These are phyloP conservation scores for Codiaeum variegatum DNA, from an alignment of 441 rosid species.

Conservation along the genomic window DNA sequence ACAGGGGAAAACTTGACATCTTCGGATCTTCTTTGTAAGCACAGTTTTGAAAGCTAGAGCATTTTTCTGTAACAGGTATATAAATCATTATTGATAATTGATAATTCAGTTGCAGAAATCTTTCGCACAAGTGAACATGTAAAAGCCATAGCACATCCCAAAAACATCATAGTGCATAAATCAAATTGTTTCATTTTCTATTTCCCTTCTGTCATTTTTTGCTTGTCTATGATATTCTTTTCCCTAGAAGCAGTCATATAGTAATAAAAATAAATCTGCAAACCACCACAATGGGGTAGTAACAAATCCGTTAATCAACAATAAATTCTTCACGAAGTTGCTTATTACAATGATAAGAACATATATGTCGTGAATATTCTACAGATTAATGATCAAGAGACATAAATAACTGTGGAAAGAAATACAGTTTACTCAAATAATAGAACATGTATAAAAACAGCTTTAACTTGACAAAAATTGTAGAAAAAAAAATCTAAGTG, in stretches of 20 bases:
- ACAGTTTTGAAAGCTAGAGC: conserved; percentile 20
- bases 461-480: background rate
- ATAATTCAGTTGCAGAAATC: conserved; percentile 16
- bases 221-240: background rate
- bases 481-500: conserved; percentile 18
- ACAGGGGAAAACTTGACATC: conserved; percentile 1
- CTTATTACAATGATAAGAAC: conserved; percentile 28
- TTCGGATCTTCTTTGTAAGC: conserved; percentile 11
- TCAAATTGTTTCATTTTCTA: background rate
- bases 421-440: conserved; percentile 18
- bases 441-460: conserved; percentile 4
- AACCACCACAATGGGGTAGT: background rate
- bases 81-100: conserved; percentile 17
- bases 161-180: background rate
- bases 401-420: conserved; percentile 13
- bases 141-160: background rate
- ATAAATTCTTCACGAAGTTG: conserved; percentile 22
- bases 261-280: background rate
- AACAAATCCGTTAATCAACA: conserved; percentile 21
- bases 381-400: conserved; percentile 23
- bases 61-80: conserved; percentile 17
- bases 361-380: conserved; percentile 21
- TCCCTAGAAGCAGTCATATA: background rate
- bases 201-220: background rate
- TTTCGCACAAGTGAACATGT: background rate